Percentiles rank a stretch among this genome's conserved stretches.
Conservation (phyloP, 2,329 filamentous ascomycete species). For the Calonectria hawksworthii region DNA sequence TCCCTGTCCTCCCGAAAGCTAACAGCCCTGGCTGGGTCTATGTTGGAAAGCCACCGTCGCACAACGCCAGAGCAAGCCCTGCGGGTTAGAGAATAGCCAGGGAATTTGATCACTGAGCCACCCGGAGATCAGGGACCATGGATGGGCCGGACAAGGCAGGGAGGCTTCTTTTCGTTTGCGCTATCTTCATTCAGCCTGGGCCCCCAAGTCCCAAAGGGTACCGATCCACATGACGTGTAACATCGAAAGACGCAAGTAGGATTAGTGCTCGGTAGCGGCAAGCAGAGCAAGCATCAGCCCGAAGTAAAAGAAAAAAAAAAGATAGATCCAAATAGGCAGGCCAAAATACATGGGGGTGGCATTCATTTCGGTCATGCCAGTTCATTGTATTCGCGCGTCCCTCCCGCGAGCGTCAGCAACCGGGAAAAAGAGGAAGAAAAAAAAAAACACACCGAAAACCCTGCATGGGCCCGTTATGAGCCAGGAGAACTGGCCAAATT, state of each 20-base stretch:
- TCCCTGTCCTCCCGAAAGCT: background rate
- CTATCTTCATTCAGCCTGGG: conserved; percentile 7
- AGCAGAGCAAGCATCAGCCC: background rate
- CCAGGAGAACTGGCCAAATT: conserved; percentile 3
- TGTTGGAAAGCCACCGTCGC: conserved; percentile 2
- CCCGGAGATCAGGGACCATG: conserved; percentile 22
- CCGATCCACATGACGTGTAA: conserved; percentile 14
- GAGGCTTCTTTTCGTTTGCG: conserved; percentile 19
- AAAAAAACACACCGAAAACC: background rate
- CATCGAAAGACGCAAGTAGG: background rate
- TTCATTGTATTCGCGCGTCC: background rate
- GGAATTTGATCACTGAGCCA: conserved; percentile 7
- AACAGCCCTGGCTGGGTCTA: background rate
- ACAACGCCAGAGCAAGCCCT: conserved; percentile 6
- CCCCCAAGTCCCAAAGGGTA: background rate
- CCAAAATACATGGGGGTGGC: background rate
- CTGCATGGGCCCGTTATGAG: background rate
- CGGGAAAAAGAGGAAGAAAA: background rate
- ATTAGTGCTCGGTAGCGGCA: background rate
- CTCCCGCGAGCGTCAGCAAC: background rate
- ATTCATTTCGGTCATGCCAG: conserved; percentile 1
- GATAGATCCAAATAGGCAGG: background rate
- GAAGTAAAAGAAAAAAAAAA: background rate
- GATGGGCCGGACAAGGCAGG: conserved; percentile 2
- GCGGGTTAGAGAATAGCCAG: background rate